These are phyloP conservation scores for Hemileccinum rubropunctum DNA, from an alignment of 768 basidiomycete species.

Conservation along the genomic window DNA sequence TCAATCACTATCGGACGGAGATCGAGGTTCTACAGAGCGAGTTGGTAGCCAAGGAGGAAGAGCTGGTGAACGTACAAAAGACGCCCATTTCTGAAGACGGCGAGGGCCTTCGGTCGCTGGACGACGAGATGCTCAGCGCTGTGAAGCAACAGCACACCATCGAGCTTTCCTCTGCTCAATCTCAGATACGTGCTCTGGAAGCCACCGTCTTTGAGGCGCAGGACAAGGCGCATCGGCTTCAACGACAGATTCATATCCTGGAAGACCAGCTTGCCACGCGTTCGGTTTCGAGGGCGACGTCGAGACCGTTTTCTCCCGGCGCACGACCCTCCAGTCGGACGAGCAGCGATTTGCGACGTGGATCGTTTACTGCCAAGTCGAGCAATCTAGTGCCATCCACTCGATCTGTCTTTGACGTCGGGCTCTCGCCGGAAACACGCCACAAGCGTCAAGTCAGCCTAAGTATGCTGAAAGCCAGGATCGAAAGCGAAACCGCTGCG, in stretches of 20 bases:
- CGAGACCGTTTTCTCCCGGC: slow-evolving; percentile 47
- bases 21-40: slow-evolving; percentile 68
- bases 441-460: slow-evolving; percentile 84
- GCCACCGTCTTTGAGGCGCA: slow-evolving; percentile 71
- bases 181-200: slow-evolving; percentile 76
- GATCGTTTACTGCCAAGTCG: slow-evolving; percentile 33
- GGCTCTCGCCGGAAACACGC: slow-evolving; percentile 68
- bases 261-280: slow-evolving; percentile 63
- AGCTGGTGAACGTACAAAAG: slow-evolving; percentile 54
- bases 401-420: slow-evolving; percentile 64
- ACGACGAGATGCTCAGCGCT: slow-evolving; percentile 71
- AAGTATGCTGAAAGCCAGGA: slow-evolving; percentile 88
- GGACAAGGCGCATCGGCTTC: slow-evolving; percentile 60
- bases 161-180: slow-evolving; percentile 77
- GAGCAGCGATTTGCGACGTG: slow-evolving; percentile 38
- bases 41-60: slow-evolving; percentile 58
- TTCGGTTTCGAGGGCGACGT: slow-evolving; percentile 39
- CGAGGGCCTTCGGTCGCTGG: slow-evolving; percentile 53
- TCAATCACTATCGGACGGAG: slow-evolving; percentile 64
- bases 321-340: slow-evolving; percentile 44
- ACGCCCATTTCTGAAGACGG: slow-evolving; percentile 38
- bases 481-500: slow-evolving; percentile 69
- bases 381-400: slow-evolving; percentile 37
- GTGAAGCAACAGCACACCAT: slow-evolving; percentile 72
- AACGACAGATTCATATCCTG: slow-evolving; percentile 61